Conservation (phyloP, 2,329 filamentous ascomycete species). For the Epichloe brachyelytri region DNA sequence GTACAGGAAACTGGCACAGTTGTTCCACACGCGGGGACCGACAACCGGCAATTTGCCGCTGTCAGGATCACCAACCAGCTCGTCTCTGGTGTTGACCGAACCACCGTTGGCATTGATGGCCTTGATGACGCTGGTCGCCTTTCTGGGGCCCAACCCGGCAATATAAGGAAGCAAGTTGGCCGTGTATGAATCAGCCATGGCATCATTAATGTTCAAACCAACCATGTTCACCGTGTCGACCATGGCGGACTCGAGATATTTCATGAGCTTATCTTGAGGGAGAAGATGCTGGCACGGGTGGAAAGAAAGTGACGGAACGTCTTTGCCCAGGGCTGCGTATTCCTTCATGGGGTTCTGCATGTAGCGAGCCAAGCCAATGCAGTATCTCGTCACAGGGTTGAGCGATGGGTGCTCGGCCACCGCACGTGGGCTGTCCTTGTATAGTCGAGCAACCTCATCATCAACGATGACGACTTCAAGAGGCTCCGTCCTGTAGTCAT, state of each 20-base stretch:
- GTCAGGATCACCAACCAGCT: constrained; percentile 80
- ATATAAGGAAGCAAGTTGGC: constrained; percentile 85
- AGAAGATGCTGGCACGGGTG: constrained; percentile 83
- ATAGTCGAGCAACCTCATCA: constrained; percentile 92
- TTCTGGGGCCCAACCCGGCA: constrained; percentile 81
- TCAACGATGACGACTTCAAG: constrained; percentile 88
- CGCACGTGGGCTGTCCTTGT: constrained; percentile 79
- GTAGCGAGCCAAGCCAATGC: constrained; percentile 77
- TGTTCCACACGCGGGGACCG: constrained; percentile 85
- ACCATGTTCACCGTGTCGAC: constrained; percentile 98
- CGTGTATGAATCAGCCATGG: constrained; percentile 65
- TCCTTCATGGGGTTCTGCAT: constrained; percentile 94
- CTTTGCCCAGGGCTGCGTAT: constrained; percentile 82
- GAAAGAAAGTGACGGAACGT: constrained; percentile 76
- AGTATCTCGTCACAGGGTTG: constrained; percentile 71
- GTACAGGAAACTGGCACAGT: constrained; percentile 90
- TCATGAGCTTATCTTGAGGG: constrained; percentile 73
- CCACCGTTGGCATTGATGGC: constrained; percentile 88
- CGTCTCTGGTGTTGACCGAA: constrained; percentile 67
- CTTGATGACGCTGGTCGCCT: constrained; percentile 61
- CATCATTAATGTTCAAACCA: constrained; percentile 90
- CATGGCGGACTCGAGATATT: constrained; percentile 87
- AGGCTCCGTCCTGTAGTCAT: constrained; percentile 61
- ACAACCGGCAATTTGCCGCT: constrained; percentile 67
- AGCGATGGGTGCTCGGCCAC: constrained; percentile 69